Percentiles rank a stretch among this genome's conserved stretches.
These are phyloP conservation scores for Tetradesmus lagerheimii DNA, from an alignment of 139 green algal genomes.

Conservation along the genomic window DNA sequence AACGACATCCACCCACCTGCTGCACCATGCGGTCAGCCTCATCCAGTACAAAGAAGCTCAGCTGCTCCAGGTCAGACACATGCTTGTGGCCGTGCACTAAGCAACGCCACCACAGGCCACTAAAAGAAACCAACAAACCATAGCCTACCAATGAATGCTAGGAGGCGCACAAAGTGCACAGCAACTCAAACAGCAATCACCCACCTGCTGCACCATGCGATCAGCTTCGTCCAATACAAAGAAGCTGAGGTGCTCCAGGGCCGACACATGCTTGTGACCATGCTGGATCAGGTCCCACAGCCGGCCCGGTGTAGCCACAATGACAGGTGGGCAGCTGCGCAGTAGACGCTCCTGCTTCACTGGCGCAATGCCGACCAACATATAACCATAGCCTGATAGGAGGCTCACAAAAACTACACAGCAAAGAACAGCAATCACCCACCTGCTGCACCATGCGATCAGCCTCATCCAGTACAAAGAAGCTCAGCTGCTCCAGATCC, in stretches of 20 bases:
- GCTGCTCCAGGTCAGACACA: no score
- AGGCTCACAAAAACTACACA: no score
- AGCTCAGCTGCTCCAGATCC: neutral
- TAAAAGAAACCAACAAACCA: no score
- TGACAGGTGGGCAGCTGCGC: constrained; percentile 67
- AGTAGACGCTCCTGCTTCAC: constrained; percentile 96
- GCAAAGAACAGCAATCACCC: no score
- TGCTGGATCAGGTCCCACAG: constrained; percentile 95
- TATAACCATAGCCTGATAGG: no score
- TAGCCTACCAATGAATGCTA: neutral
- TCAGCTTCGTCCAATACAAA: constrained; percentile 98
- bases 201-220: constrained; percentile 89
- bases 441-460: neutral
- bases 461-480: no score
- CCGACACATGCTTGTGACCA: constrained; percentile 72
- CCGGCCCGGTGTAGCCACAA: constrained; percentile 95
- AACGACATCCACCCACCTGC: no score
- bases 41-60: no score
- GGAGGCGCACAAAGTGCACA: neutral
- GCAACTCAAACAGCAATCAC: neutral
- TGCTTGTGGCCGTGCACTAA: no score
- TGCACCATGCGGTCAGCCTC: no score
- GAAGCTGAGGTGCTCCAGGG: constrained; percentile 80
- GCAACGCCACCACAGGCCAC: neutral
- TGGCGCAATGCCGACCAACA: constrained; percentile 91